Evolutionary conservation across 768 basidiomycete genomes (phyloP), one percentile per base, ranked within the genome.

Genomic region (Suillus cothurnatus): DNA sequence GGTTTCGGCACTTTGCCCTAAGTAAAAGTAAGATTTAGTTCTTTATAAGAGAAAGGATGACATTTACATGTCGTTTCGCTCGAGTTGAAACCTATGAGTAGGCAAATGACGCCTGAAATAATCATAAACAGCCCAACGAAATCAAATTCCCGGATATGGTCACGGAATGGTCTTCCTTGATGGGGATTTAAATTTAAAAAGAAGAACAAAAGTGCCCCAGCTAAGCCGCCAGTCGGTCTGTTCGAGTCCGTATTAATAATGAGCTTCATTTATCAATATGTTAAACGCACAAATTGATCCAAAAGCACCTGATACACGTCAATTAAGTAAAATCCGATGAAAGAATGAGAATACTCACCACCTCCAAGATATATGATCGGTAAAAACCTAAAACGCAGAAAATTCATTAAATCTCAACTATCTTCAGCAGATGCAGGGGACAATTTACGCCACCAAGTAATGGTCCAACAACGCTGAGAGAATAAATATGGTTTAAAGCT

Each of bases 381-480:
- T 71, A 21, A 81, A 71, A 34, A 36, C 75, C 78, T 79, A 56
- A 8, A 52, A 53, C 28, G 15, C 15, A 12, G 32, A n/a, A 6
- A 32, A 55, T 21, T 62, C 11, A 63, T 61, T 17, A 61, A 62
- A 19, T 34, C 14, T 7, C 32, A 34, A 19, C 34, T 60, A 2
- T 2, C 14, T 26, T 26, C 39, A 26, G n/a, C 60, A 17, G 17
- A 19, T n/a, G 21, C 47, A 15, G 32, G 11, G 14, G 39, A 32
- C 14, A n/a, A n/a, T 74, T 47, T 63, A 79, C 78, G 3, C 79
- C 78, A 6, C 79, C 78, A 23, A 80, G 62, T 12, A 85, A 72
- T 2, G 85, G 85, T 12, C 83, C 84, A 4, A 82, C 50, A 6
- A 81, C 79, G 49, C 79, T 79, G 61, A 34, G 12, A 41, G 38